Conservation (phyloP, 768 basidiomycete species). For the Dioszegia crocea region DNA sequence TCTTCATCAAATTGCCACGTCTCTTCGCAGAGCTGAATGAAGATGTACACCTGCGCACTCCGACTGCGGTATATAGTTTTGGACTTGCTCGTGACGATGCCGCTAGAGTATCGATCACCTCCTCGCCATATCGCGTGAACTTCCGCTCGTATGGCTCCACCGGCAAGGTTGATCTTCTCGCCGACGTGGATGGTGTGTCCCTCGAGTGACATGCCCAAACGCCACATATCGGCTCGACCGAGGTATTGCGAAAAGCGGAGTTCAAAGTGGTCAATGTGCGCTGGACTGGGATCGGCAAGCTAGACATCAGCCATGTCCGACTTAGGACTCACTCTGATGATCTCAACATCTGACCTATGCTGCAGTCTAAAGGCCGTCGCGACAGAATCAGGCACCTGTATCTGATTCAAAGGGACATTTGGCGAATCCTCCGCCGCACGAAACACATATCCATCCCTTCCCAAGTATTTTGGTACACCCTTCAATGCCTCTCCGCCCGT, state of each 20-base stretch:
- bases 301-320: conserved; percentile 3
- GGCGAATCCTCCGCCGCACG: conserved; percentile 33
- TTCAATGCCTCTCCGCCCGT: conserved; percentile 32
- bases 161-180: conserved; percentile 81
- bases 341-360: conserved; percentile 33
- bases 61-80: conserved; percentile 84
- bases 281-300: conserved; percentile 56
- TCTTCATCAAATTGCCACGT: conserved; percentile 96
- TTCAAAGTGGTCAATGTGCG: conserved; percentile 58
- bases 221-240: conserved; percentile 95
- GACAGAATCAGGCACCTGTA: conserved; percentile 39
- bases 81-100: conserved; percentile 72
- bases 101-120: conserved; percentile 57
- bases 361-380: conserved; percentile 38
- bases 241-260: conserved; percentile 90
- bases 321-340: conserved; percentile 25
- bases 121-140: conserved; percentile 74
- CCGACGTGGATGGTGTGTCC: conserved; percentile 75
- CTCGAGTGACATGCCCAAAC: conserved; percentile 73
- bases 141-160: conserved; percentile 68
- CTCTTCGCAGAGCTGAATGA: conserved; percentile 93
- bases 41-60: conserved; percentile 85
- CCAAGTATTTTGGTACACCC: conserved; percentile 19
- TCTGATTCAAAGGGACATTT: conserved; percentile 29
- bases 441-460: conserved; percentile 40